Base-by-base conservation (phyloP, 805 yeast genomes). In the Naumovozyma baii region DNA sequence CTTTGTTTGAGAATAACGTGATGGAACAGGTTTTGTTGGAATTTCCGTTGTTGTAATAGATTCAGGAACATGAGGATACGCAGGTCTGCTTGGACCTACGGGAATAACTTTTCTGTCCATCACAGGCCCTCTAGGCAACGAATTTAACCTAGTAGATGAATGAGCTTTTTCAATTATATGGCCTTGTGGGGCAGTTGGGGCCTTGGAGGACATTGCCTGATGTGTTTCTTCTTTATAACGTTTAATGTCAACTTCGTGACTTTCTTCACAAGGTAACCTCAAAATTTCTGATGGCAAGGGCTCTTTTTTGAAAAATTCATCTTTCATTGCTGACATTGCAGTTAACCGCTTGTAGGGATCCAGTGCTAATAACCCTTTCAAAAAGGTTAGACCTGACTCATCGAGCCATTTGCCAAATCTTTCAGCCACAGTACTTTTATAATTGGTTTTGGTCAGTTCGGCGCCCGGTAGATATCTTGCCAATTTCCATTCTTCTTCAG, bases 181-280 rank as follows among this genome's bases (percentile, higher is more conserved):
- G 4, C 63, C 64, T 31, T 42, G 48, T 4, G 62, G 63, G 4
- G 63, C 63, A 2, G 61, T 47, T 17, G 62, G 64, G 2, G 54
- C 61, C 35, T 49, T 54, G 34, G 53, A 62, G 4, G 62, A 55
- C 51, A 58, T 48, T 3, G 58, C 53, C 39, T 54, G 57, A 15
- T 51, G 59, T 48, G 51, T 38, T 41, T 67, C 72, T 55, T 66
- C 66, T 57, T 69, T 70, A 62, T 72, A 69, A 46, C 76, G 67
- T 45, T 76, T 75, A 36, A 75, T 75, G 60, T 86, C 96, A 18
- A 87, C 73, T 59, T 90, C 97, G 58, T 92, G 96, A 45, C 94
- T 76, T 46, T 88, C 94, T 48, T 82, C 88, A 48, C 81, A 82
- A 20, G 70, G 71, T 3, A 86, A 82, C n/a, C 39, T 47, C 18